These are phyloP conservation scores for Nakazawaea pomicola DNA, from an alignment of 805 yeast species.

Conservation along the genomic window DNA sequence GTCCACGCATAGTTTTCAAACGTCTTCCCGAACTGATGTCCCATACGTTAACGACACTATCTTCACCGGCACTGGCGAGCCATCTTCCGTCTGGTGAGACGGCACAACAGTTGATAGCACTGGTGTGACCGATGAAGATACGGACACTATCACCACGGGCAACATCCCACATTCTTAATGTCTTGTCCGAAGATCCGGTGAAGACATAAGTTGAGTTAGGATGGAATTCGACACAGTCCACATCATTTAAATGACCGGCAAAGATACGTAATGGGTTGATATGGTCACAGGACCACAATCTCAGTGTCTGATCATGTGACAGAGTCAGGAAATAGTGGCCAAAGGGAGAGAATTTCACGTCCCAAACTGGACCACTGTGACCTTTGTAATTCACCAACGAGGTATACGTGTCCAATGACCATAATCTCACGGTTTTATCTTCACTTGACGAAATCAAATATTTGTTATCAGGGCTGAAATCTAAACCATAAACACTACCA, in stretches of 20 bases:
- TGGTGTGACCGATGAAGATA: slow-evolving; percentile 87
- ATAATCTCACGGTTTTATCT: slow-evolving; percentile 85
- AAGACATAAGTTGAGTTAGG: slow-evolving; percentile 93
- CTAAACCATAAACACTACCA: slow-evolving; percentile 87
- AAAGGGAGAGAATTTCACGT: slow-evolving; percentile 86
- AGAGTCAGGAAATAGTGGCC: slow-evolving; percentile 99
- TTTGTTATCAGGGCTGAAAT: slow-evolving; percentile 86
- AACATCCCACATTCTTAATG: slow-evolving; percentile 98
- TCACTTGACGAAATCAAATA: slow-evolving; percentile 81
- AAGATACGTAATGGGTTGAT: slow-evolving; percentile 92
- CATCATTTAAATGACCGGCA: slow-evolving; percentile 97
- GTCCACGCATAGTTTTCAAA: slow-evolving; percentile 90
- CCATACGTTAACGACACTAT: slow-evolving; percentile 84
- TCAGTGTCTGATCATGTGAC: slow-evolving; percentile 95
- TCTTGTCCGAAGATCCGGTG: slow-evolving; percentile 93
- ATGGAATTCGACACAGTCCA: slow-evolving; percentile 91
- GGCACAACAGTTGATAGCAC: slow-evolving; percentile 80
- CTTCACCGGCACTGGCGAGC: slow-evolving; percentile 95
- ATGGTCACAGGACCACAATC: slow-evolving; percentile 97
- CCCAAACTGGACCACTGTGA: slow-evolving; percentile 97
- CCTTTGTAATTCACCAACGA: slow-evolving; percentile 93
- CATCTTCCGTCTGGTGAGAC: slow-evolving; percentile 97
- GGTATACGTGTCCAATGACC: slow-evolving; percentile 91
- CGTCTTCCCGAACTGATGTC: slow-evolving; percentile 90
- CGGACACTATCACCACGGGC: slow-evolving; percentile 85